A percentile compares a stretch with the other conserved stretches of the same genome.
These are phyloP conservation scores for Sporothrix euskadiensis DNA, from an alignment of 2,329 filamentous ascomycete species.

Conservation along the genomic window DNA sequence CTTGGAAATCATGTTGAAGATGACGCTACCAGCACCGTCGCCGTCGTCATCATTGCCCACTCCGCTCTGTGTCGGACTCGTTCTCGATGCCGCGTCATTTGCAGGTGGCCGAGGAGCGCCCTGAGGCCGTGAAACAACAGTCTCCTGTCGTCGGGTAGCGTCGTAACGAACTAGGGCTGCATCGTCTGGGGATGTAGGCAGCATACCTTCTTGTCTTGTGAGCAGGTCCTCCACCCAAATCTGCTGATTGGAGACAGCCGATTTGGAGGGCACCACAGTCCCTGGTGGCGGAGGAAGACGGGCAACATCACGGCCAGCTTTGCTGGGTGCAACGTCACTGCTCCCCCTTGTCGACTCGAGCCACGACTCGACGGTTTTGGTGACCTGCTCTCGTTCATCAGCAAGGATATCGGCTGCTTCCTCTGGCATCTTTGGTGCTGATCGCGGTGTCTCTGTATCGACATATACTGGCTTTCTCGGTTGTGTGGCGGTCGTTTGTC, in stretches of 20 bases:
- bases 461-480: background rate
- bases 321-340: background rate
- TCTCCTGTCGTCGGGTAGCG: background rate
- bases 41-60: background rate
- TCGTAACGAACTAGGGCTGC: background rate
- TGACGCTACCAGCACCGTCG: conserved; percentile 17
- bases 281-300: background rate
- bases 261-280: background rate
- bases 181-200: background rate
- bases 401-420: background rate
- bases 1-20: conserved; percentile 31
- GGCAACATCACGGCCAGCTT: background rate
- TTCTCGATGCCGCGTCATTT: background rate
- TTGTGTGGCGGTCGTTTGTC: background rate
- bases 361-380: conserved; percentile 21
- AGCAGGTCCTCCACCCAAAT: background rate
- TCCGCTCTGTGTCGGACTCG: background rate
- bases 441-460: background rate
- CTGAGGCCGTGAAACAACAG: background rate
- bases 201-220: background rate
- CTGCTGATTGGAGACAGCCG: background rate
- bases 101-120: background rate
- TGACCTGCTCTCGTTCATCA: background rate
- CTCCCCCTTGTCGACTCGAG: conserved; percentile 10
- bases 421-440: background rate